Base-by-base conservation (phyloP, 805 yeast genomes). In the Wickerhamomyces strasburgensis region DNA sequence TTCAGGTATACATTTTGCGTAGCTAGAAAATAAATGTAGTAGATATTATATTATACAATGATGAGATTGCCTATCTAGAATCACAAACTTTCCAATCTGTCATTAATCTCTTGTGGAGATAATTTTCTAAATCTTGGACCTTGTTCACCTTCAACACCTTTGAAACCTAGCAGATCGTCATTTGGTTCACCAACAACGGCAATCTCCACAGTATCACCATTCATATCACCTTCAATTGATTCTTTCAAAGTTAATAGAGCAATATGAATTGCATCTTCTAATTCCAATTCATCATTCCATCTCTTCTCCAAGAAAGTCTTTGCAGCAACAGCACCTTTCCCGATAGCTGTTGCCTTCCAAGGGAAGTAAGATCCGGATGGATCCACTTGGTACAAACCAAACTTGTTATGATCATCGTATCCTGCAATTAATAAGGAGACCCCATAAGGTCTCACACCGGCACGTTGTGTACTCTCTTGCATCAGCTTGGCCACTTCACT, bases 301-400 rank as follows among this genome's bases (percentile, higher is more conserved):
- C 99, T 80, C 67, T 93, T 93, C 62, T 93, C 99, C 57, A 93
- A 67, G 54, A 93, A 93, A 2, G 98, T 90, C 69, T 94, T 93
- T 25, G 98, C 98, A n/a, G 95, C 86, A 30, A 79, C 78, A 4
- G 96, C 80, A 18, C 96, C 95, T 58, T 88, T 89, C 47, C 99
- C 99, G 52, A 93, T 93, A 17, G 98, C 98, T 4, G 98, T 90
- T 27, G 98, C 98, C 64, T 90, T 93, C 99, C 99, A 93, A 8
- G 99, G 98, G 73, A 86, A 93, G 61, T 83, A 93, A 28, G 96
- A 80, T 8, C 99, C 99, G 4, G 95, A 84, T 5, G 99, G 99
- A 65, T 93, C 99, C 33, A 93, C 95, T 65, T 93, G 99, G 62
- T 93, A 93, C 42, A 93, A 70, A 57, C 84, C 84, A 62, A 75